A percentile compares a stretch with the other conserved stretches of the same genome.
Conservation (phyloP, 768 basidiomycete species). For the Suillus decipiens region DNA sequence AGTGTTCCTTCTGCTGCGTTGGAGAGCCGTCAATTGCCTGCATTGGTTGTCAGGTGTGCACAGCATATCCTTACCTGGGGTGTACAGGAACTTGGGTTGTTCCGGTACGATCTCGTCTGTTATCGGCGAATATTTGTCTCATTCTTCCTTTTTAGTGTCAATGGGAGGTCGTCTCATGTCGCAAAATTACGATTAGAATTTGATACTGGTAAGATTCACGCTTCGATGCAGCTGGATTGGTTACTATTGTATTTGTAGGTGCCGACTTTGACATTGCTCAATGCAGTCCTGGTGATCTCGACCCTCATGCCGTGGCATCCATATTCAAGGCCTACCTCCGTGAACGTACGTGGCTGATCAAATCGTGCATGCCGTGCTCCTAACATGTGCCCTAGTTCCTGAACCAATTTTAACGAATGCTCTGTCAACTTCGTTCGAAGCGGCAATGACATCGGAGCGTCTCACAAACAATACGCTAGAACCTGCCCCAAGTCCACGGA, state of each 20-base stretch:
- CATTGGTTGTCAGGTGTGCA: constrained; percentile 77
- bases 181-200: constrained; percentile 76
- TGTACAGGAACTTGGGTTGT: constrained; percentile 82
- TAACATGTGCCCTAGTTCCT: constrained; percentile 58
- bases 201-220: constrained; percentile 60
- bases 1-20: constrained; percentile 33
- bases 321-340: constrained; percentile 92
- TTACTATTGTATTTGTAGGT: constrained; percentile 44
- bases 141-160: constrained; percentile 54
- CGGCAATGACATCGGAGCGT: constrained; percentile 62
- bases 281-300: constrained; percentile 82
- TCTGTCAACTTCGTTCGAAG: constrained; percentile 77
- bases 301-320: constrained; percentile 92
- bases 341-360: constrained; percentile 65
- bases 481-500: constrained; percentile 39
- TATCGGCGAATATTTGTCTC: constrained; percentile 2
- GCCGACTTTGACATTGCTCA: constrained; percentile 83
- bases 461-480: constrained; percentile 30
- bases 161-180: constrained; percentile 81
- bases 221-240: constrained; percentile 11
- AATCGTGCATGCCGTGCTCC: constrained; percentile 3
- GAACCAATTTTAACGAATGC: constrained; percentile 79
- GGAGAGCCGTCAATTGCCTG: constrained; percentile 62
- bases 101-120: constrained; percentile 56
- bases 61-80: constrained; percentile 85